Base-by-base conservation (phyloP, 2,329 filamentous ascomycete species). In the Karstenula rhodostoma region DNA sequence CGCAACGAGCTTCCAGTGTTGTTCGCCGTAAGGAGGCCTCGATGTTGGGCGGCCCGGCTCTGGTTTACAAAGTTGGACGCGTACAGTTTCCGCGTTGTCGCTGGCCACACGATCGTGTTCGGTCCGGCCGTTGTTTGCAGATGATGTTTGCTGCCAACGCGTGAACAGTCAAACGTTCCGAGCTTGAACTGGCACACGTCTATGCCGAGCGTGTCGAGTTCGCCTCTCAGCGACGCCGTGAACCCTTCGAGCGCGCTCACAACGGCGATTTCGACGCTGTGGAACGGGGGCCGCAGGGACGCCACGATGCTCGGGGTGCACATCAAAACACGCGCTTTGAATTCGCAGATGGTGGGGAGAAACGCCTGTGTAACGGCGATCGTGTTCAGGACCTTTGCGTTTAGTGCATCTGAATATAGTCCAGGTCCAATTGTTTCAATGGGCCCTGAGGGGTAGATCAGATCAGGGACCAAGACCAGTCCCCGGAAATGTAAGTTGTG, bases 301-400 rank as follows among this genome's bases (percentile, higher is more conserved):
- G 90, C 88, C 69, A 93, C 90, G 71, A 95, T 92, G 63, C 87
- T 89, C 0, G 92, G 91, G 3, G 91, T 94, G 67, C 95, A 88
- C 68, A 95, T 84, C 51, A 96, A 82, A 37, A 96, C 85, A 67
- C 90, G 74, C 83, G 90, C 71, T 83, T 87, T 70, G 81, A 80
- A 85, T 78, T 78, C 82, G 75, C 75, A 69, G 75, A 85, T 64
- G 68, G 79, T 71, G 71, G 84, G 82, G 9, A 98, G 84, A 80
- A 98, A 95, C 56, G 92, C 87, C 79, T 97, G 94, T 42, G 94
- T 89, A 5, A 91, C 93, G 55, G 96, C 86, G 67, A 98, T 93
- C 1, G 94, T 94, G 59, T 93, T 91, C 57, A 98, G 85, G 13
- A 99, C 86, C 72, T 96, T 94, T 17, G 93, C 94, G 78, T 97